These are phyloP conservation scores for Alternaria sp. DNA, from an alignment of 2,329 filamentous ascomycete genomes.

Conservation along the genomic window DNA sequence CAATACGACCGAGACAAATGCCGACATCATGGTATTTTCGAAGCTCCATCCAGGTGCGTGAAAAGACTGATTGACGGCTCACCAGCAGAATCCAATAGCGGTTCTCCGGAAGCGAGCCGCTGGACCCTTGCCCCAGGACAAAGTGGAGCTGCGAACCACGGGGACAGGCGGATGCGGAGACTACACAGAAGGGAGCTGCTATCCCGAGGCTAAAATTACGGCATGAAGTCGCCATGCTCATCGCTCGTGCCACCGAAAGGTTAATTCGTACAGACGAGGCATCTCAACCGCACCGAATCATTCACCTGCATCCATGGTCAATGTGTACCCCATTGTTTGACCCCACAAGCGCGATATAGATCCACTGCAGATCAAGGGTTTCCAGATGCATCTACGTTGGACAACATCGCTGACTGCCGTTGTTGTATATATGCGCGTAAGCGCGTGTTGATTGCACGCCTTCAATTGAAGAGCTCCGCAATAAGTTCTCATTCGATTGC, in stretches of 20 bases:
- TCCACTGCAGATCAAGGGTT: neutral
- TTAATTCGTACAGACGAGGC: neutral
- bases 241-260: neutral
- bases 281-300: neutral
- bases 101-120: slow-evolving; percentile 2
- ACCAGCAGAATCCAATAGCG: neutral
- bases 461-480: neutral
- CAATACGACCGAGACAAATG: neutral
- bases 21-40: neutral
- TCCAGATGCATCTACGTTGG: neutral
- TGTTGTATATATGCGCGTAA: neutral
- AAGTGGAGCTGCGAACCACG: neutral
- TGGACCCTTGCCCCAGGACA: neutral
- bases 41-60: neutral
- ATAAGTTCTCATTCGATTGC: neutral
- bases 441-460: neutral
- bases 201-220: neutral
- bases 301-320: neutral
- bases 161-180: neutral
- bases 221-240: neutral
- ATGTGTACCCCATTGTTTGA: neutral
- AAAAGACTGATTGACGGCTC: neutral
- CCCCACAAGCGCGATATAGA: neutral
- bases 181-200: neutral
- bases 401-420: neutral